phyloP scores from a whole-genome alignment of 306 rosid species.

The Rosa rugosa region DNA sequence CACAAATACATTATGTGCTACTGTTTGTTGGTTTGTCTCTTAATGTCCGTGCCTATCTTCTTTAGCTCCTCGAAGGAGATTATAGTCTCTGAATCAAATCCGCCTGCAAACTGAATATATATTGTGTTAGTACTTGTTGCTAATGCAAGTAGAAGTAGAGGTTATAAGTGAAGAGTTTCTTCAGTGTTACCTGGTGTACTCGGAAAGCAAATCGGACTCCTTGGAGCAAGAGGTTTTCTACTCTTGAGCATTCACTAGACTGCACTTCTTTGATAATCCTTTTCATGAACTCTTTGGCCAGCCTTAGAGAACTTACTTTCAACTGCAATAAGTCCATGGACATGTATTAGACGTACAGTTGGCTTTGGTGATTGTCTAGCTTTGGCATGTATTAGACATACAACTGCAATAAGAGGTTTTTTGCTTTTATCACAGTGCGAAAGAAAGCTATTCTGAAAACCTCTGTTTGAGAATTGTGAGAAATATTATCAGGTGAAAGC shows the following conservation, averaged over 20 bases:
- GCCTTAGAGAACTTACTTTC: slow-evolving; percentile 66
- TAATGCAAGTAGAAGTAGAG: background rate
- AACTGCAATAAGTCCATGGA: slow-evolving; percentile 45
- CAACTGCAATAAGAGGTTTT: background rate
- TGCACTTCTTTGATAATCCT: slow-evolving; percentile 50
- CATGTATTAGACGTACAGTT: background rate
- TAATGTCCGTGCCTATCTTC: slow-evolving; percentile 38
- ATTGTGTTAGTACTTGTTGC: background rate
- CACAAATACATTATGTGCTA: background rate
- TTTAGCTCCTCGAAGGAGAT: slow-evolving; percentile 61
- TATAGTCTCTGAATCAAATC: slow-evolving; percentile 64
- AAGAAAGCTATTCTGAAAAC: background rate
- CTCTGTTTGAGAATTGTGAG: background rate
- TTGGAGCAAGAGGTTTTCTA: slow-evolving; percentile 60
- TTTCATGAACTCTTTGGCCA: slow-evolving; percentile 70
- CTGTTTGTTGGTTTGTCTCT: background rate
- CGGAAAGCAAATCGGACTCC: slow-evolving; percentile 83
- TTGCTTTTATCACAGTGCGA: background rate
- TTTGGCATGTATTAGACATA: background rate
- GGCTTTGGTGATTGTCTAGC: background rate
- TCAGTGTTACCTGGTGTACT: slow-evolving; percentile 71
- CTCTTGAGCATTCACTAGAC: slow-evolving; percentile 41
- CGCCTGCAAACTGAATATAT: slow-evolving; percentile 85
- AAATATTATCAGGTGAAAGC: background rate
- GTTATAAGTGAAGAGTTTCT: background rate